Conservation (phyloP, 441 rosid genomes). For the Bruguiera hainesii region DNA sequence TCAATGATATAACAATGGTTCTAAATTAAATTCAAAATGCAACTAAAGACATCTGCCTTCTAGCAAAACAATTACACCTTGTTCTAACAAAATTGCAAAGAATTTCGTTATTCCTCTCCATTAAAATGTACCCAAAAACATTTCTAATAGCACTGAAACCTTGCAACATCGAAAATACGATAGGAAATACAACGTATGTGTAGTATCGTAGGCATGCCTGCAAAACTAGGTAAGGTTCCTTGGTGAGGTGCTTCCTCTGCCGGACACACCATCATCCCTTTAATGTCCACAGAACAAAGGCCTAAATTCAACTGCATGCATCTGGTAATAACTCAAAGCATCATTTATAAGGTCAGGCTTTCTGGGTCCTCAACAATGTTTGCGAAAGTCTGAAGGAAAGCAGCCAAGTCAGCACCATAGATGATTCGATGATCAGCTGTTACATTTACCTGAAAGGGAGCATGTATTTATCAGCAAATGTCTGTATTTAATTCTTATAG, state of each 20-base stretch:
- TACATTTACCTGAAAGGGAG: constrained; percentile 75
- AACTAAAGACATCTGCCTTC: neutral
- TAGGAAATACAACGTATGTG: constrained; percentile 20
- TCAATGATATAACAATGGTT: too few species aligned
- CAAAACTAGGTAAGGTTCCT: constrained; percentile 20
- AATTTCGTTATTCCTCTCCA: constrained; percentile 16
- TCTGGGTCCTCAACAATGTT: constrained; percentile 87
- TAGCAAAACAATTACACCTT: neutral
- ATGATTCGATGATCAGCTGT: constrained; percentile 95
- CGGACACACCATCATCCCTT: constrained; percentile 10
- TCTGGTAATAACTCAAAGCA: constrained; percentile 6
- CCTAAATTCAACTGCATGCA: constrained; percentile 11
- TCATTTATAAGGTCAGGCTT: constrained; percentile 60
- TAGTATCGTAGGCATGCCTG: constrained; percentile 1
- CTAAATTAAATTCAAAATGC: too few species aligned
- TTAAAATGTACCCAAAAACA: constrained; percentile 14
- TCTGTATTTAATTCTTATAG: neutral
- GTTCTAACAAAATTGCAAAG: constrained; percentile 11
- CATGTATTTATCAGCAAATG: neutral
- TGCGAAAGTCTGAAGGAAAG: constrained; percentile 86
- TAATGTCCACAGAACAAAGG: constrained; percentile 4
- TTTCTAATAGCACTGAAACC: constrained; percentile 14
- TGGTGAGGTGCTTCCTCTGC: constrained; percentile 9
- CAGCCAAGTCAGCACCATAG: constrained; percentile 95
- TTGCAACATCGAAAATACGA: constrained; percentile 17